Conservation (phyloP, 257 asterid genomes). For the Solanum rostratum region DNA sequence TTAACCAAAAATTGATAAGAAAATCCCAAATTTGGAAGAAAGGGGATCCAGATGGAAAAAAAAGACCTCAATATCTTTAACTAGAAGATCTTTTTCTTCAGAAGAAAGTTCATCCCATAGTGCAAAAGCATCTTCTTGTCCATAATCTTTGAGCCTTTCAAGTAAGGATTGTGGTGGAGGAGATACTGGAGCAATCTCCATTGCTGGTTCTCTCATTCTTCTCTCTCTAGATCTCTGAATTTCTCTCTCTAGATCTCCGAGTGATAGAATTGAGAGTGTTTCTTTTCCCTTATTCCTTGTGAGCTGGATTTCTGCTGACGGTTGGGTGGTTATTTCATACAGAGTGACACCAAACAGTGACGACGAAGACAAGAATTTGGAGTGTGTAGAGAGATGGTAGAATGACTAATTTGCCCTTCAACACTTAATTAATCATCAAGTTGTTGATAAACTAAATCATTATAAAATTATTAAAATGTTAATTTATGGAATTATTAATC, state of each 20-base stretch:
- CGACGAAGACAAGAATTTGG: slow-evolving; percentile 26
- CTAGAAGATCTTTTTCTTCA: slow-evolving; percentile 59
- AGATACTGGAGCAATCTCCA: slow-evolving; percentile 15
- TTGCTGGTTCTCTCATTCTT: slow-evolving; percentile 34
- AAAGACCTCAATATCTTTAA: slow-evolving; percentile 73
- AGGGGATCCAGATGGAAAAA: background rate
- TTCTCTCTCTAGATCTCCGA: slow-evolving; percentile 12
- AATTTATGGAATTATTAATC: no score
- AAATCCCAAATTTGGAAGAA: background rate
- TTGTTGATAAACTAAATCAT: no score
- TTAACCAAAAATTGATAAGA: background rate
- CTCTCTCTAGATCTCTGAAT: slow-evolving; percentile 27
- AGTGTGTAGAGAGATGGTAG: background rate
- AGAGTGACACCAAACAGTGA: slow-evolving; percentile 12
- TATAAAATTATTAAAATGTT: no score
- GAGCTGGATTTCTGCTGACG: slow-evolving; percentile 9
- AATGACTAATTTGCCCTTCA: slow-evolving; percentile 11
- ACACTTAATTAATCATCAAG: background rate
- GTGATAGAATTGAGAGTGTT: background rate
- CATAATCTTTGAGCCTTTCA: slow-evolving; percentile 97
- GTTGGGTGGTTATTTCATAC: slow-evolving; percentile 37
- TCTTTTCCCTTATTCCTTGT: background rate
- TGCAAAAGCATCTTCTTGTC: slow-evolving; percentile 81
- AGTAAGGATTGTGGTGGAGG: slow-evolving; percentile 57
- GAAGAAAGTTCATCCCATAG: slow-evolving; percentile 81